Evolutionary conservation across 352 stramenopile genomes (phyloP), one percentile per base, ranked within the genome.

Genomic region (Phytophthora pisi): DNA sequence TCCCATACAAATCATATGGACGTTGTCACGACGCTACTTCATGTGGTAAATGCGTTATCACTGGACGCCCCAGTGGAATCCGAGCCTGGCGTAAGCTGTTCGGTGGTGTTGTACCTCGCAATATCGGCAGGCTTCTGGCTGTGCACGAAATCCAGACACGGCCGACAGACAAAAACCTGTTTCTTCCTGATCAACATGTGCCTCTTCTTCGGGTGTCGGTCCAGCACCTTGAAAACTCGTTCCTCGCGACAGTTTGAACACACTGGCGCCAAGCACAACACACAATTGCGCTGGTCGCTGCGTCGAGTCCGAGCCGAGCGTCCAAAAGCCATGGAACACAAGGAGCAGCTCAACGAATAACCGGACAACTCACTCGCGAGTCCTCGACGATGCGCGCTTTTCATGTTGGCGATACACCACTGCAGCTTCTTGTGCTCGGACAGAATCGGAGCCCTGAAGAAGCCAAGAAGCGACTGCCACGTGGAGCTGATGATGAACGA

Each of bases 391-490:
- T 68, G 59, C n/a, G 46, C 47, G 15, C 56, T 66, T 42, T 64
- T 75, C 59, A 67, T 71, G 16, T 76, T 71, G n/a, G 58, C 63
- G 24, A 76, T 79, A 26, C 72, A 79, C 63, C 64, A 79, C 51
- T 64, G 55, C 47, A 79, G 30, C 26, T 76, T 79, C 61, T 79
- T 79, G 34, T 61, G 59, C 13, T 79, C 72, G 4, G 68, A 56
- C 18, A 79, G 58, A 4, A 61, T n/a, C 7, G 72, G 67, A 23
- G 63, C 51, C 16, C 40, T 38, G 2, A 72, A 72, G 50, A 78
- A 78, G 0, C 67, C 71, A 30, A 76, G 23, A 20, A 79, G 42
- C 11, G 57, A 30, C 43, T 70, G 51, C 72, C 67, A 79, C 15
- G 68, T 79, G 23, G 51, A 51, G 26, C 34, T 66, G 8, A 79